Base-by-base conservation (phyloP, 805 yeast species). In the Pichia pseudocactophila region DNA sequence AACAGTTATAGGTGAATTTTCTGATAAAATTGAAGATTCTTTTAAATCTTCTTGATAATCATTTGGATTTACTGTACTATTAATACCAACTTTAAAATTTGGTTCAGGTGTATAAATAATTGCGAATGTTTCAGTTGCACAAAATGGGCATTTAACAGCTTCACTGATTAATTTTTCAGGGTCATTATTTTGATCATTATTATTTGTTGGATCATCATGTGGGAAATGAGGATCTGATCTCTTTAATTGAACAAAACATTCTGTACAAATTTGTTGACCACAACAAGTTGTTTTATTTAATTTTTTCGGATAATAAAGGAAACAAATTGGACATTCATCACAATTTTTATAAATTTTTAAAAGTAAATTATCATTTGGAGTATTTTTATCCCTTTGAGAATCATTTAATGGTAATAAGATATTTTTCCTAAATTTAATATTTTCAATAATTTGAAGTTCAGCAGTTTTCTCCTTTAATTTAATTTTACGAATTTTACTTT, bases 241-340 rank as follows among this genome's bases (percentile, higher is more conserved):
- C 60, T 85, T 87, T 58, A 90, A 88, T 61, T 90, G 97, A 10
- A 90, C 97, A 72, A 90, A 92, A 58, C 98, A 90, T 63, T 90
- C 97, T 2, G 96, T 74, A 63, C 98, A 92, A 17, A 90, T 88
- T 2, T 95, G 89, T 59, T 90, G 97, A 39, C 75, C 74, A 60
- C 98, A 90, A 61, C 98, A 90, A 36, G 95, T 70, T 8, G 95
- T 81, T 41, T 73, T 61, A 63, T 92, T 92, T 47, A 89, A 62
- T 52, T 77, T 74, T 22, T 74, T 70, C 1, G 97, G 97, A 61
- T 81, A 88, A 57, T 73, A 85, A 9, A 92, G 69, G 58, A 90
- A 90, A 58, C 98, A 90, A 50, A 90, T 90, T 9, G 98, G 97
- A 59, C 98, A 90, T 55, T 92, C 98, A 26, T 71, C 63, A 3